phyloP scores from a whole-genome alignment of 345 rosid species.

The Arabidopsis suecica region DNA sequence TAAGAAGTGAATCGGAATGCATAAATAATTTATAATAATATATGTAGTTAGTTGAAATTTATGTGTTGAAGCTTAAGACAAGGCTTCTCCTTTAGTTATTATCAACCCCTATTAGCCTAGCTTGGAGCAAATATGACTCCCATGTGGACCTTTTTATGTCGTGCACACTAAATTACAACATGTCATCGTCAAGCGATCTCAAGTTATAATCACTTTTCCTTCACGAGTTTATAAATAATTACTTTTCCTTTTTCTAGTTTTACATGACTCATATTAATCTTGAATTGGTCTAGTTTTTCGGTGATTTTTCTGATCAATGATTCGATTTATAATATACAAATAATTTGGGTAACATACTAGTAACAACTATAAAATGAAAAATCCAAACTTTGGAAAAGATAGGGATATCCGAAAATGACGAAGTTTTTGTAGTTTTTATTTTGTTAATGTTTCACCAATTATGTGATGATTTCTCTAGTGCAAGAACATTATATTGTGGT shows the following conservation, averaged over 20 bases:
- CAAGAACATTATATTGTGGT: not conserved
- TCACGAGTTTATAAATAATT: conserved; percentile 29
- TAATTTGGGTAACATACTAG: not conserved
- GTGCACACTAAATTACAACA: conserved; percentile 42
- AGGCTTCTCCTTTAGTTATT: conserved; percentile 19
- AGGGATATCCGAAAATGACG: not conserved
- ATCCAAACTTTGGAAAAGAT: not conserved
- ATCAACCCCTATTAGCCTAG: conserved; percentile 37
- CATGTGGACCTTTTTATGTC: conserved; percentile 36
- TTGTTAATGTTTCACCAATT: not conserved
- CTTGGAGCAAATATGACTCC: conserved; percentile 36
- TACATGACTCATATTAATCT: not conserved
- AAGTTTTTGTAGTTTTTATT: not conserved
- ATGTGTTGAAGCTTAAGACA: conserved; percentile 34
- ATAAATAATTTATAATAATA: not conserved
- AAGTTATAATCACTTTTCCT: conserved; percentile 33
- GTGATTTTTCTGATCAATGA: conserved; percentile 6
- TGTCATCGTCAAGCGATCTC: conserved; percentile 45
- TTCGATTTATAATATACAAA: not conserved
- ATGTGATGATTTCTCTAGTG: conserved; percentile 1
- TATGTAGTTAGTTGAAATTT: conserved; percentile 17
- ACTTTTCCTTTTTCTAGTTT: not conserved
- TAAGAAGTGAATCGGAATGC: conserved; percentile 1
- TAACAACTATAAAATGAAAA: not conserved
- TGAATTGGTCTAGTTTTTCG: conserved; percentile 11